Percentiles rank a stretch among this genome's conserved stretches.
phyloP scores from a whole-genome alignment of 331 rosid species.

The Saraca asoca region DNA sequence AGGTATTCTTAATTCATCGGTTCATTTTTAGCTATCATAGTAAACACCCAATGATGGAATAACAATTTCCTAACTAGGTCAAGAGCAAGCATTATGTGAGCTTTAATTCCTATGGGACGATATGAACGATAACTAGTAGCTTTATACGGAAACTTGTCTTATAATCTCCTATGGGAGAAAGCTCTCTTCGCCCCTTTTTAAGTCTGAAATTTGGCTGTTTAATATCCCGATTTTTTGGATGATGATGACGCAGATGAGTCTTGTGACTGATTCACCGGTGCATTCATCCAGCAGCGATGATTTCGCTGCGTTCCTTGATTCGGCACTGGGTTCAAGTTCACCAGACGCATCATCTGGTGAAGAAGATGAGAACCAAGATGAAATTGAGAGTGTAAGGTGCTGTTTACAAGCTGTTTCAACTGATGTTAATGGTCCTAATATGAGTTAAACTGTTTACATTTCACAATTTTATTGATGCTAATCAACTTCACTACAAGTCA shows the following conservation, averaged over 20 bases:
- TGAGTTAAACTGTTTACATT: constrained; percentile 16
- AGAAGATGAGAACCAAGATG: constrained; percentile 40
- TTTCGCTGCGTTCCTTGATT: constrained; percentile 55
- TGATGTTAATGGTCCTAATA: background rate
- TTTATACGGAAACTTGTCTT: too few species aligned
- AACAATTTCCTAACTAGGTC: too few species aligned
- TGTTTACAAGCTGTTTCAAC: constrained; percentile 21
- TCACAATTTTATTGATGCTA: background rate
- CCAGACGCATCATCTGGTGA: constrained; percentile 38
- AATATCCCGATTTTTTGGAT: constrained; percentile 31
- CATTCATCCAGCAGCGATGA: constrained; percentile 77
- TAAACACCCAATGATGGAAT: too few species aligned
- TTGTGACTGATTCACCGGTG: constrained; percentile 62
- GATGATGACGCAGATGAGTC: constrained; percentile 60
- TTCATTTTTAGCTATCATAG: too few species aligned
- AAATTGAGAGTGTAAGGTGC: constrained; percentile 49
- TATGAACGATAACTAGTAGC: too few species aligned
- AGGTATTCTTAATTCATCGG: too few species aligned
- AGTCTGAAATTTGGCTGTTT: constrained; percentile 5
- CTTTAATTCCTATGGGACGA: too few species aligned
- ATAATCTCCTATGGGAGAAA: too few species aligned
- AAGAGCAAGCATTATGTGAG: too few species aligned
- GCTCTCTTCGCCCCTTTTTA: too few species aligned
- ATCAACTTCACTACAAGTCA: background rate
- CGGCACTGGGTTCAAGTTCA: constrained; percentile 50